Percentiles rank a stretch among this genome's conserved stretches.
phyloP scores from a whole-genome alignment of 2,329 filamentous ascomycete species.

The Setomelanomma holmii region DNA sequence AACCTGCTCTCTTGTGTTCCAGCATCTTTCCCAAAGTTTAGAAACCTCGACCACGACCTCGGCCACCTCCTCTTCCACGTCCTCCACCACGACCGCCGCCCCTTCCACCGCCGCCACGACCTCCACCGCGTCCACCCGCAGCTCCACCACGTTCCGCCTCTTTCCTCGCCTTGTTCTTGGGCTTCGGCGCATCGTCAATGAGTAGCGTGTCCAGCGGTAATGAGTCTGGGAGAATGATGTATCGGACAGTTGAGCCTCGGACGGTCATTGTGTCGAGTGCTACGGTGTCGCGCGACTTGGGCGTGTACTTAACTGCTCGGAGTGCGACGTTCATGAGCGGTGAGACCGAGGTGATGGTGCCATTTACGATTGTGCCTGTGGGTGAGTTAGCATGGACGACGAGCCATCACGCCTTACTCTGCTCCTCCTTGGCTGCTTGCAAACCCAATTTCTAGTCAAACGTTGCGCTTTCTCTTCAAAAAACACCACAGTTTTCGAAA shows the following conservation, averaged over 20 bases:
- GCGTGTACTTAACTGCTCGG: conserved; percentile 95
- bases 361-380: conserved; percentile 89
- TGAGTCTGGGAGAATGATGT: conserved; percentile 95
- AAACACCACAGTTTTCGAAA: not conserved
- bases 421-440: no score
- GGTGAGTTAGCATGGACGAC: conserved; percentile 5
- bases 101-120: conserved; percentile 57
- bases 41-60: conserved; percentile 50
- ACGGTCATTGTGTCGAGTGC: conserved; percentile 95
- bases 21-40: conserved; percentile 10
- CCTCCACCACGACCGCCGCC: conserved; percentile 44
- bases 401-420: no score
- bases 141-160: conserved; percentile 68
- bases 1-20: conserved; percentile 6
- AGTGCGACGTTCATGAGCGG: conserved; percentile 99
- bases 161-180: conserved; percentile 99
- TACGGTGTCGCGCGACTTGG: conserved; percentile 84
- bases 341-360: conserved; percentile 94
- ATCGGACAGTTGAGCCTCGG: conserved; percentile 92
- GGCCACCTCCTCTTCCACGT: conserved; percentile 50
- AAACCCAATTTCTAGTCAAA: no score
- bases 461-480: no score
- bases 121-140: conserved; percentile 56
- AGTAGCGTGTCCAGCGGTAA: conserved; percentile 93
- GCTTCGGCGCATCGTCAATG: conserved; percentile 96